These are phyloP conservation scores for Colletotrichum higginsianum DNA, from an alignment of 2,329 filamentous ascomycete species.

Conservation along the genomic window DNA sequence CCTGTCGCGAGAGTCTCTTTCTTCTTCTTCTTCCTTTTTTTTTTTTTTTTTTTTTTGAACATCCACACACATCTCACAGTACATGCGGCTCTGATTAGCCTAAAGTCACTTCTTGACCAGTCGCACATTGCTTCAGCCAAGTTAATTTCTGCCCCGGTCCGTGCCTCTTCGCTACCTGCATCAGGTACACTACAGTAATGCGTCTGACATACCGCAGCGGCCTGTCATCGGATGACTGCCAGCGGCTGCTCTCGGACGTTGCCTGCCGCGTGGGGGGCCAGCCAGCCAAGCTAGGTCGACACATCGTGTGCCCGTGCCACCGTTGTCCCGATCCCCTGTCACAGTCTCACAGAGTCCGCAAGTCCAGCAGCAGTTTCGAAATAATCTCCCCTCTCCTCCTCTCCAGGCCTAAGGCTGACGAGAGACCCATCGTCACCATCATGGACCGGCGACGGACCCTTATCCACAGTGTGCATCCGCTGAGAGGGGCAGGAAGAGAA, in stretches of 20 bases:
- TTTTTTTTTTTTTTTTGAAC: neutral
- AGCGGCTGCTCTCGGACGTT: constrained; percentile 25
- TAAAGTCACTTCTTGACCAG: constrained; percentile 24
- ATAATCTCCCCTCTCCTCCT: constrained; percentile 26
- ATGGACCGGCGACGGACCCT: neutral
- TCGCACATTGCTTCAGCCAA: neutral
- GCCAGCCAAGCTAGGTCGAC: constrained; percentile 18
- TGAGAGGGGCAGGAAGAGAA: neutral
- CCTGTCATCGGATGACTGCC: constrained; percentile 33
- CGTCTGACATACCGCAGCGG: neutral
- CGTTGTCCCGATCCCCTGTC: constrained; percentile 3
- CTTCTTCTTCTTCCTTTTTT: too few species aligned
- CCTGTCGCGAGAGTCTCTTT: neutral
- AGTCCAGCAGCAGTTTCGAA: neutral
- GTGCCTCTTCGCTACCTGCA: constrained; percentile 19
- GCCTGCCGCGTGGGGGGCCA: constrained; percentile 37
- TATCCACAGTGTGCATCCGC: constrained; percentile 16
- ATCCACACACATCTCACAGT: constrained; percentile 10
- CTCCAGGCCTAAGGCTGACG: constrained; percentile 38
- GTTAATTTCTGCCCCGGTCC: constrained; percentile 16
- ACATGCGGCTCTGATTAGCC: constrained; percentile 34
- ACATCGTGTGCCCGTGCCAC: constrained; percentile 16
- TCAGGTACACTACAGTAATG: neutral
- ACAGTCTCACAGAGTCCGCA: neutral
- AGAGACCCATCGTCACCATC: constrained; percentile 23